These are phyloP conservation scores for Annulohypoxylon moriforme DNA, from an alignment of 495 filamentous ascomycete genomes.

Conservation along the genomic window DNA sequence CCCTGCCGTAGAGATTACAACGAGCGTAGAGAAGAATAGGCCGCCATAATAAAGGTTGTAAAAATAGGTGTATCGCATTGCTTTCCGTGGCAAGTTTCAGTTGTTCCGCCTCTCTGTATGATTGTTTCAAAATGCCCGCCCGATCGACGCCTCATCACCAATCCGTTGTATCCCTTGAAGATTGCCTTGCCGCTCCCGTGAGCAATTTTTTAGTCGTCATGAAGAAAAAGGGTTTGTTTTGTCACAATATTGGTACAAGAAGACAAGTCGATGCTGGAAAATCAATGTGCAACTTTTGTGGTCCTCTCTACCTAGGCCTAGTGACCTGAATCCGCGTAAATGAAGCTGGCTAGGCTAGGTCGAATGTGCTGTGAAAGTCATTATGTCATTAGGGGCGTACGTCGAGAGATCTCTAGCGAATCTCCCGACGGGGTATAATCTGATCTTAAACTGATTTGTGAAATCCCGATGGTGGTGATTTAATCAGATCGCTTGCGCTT, in stretches of 20 bases:
- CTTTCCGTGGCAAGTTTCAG: slow-evolving; percentile 38
- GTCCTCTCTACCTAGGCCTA: slow-evolving; percentile 47
- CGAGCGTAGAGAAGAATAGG: slow-evolving; percentile 62
- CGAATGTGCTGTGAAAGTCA: slow-evolving; percentile 42
- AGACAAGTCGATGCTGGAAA: slow-evolving; percentile 50
- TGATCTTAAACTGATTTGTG: slow-evolving; percentile 20
- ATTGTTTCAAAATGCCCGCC: slow-evolving; percentile 37
- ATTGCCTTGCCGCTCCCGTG: slow-evolving; percentile 41
- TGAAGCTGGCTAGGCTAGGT: slow-evolving; percentile 10
- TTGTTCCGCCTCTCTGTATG: slow-evolving; percentile 33
- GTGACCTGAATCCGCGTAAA: slow-evolving; percentile 33
- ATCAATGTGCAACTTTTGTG: slow-evolving; percentile 51
- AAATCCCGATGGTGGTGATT: slow-evolving; percentile 29
- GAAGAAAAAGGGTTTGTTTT: slow-evolving; percentile 43
- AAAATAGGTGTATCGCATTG: slow-evolving; percentile 37
- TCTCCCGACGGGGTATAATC: slow-evolving; percentile 28
- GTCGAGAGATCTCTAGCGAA: slow-evolving; percentile 24
- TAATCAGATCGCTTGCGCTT: slow-evolving; percentile 79
- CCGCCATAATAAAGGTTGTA: slow-evolving; percentile 45
- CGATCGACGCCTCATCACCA: slow-evolving; percentile 46
- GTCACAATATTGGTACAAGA: slow-evolving; percentile 54
- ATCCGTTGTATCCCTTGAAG: slow-evolving; percentile 39
- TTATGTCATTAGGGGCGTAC: slow-evolving; percentile 46
- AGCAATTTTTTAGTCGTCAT: slow-evolving; percentile 49
- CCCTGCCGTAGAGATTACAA: slow-evolving; percentile 63